phyloP scores from a whole-genome alignment of 73 alveolate species.

The Paramecium bursaria region DNA sequence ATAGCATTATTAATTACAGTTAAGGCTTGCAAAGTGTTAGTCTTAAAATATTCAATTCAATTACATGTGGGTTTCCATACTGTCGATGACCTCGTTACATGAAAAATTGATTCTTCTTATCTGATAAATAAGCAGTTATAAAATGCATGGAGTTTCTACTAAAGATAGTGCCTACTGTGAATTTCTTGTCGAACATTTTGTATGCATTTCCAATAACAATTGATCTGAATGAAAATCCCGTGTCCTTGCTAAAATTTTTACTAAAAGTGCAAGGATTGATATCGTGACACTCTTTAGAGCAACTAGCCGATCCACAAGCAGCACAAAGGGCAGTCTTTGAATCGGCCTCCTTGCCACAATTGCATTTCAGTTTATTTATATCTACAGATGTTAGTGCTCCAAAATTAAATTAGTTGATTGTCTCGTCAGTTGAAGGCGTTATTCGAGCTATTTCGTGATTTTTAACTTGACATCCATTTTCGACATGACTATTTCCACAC shows the following conservation, averaged over 20 bases:
- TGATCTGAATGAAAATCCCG: background rate
- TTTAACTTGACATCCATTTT: constrained; percentile 1
- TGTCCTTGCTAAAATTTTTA: constrained; percentile 4
- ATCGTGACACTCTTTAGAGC: background rate
- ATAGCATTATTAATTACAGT: constrained; percentile 11
- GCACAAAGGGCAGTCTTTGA: constrained; percentile 45
- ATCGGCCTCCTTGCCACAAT: constrained; percentile 37
- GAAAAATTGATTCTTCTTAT: background rate
- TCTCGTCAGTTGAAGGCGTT: background rate
- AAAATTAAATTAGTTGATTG: background rate
- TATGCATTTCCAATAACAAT: constrained; percentile 7
- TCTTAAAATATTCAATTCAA: background rate
- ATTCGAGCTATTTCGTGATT: background rate
- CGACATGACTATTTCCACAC: constrained; percentile 31
- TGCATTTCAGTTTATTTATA: constrained; percentile 10
- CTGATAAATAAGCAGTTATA: constrained; percentile 4
- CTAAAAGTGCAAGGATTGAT: constrained; percentile 4
- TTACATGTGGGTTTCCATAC: constrained; percentile 40
- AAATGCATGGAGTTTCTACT: constrained; percentile 16
- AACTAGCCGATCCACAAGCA: constrained; percentile 29
- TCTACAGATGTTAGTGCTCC: constrained; percentile 20
- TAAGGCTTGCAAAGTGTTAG: constrained; percentile 13
- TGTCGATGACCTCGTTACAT: constrained; percentile 24
- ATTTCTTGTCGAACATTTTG: background rate
- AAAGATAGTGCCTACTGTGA: constrained; percentile 23